A percentile compares a stretch with the other conserved stretches of the same genome.
These are phyloP conservation scores for Polyporus arcularius DNA, from an alignment of 768 basidiomycete species.

Conservation along the genomic window DNA sequence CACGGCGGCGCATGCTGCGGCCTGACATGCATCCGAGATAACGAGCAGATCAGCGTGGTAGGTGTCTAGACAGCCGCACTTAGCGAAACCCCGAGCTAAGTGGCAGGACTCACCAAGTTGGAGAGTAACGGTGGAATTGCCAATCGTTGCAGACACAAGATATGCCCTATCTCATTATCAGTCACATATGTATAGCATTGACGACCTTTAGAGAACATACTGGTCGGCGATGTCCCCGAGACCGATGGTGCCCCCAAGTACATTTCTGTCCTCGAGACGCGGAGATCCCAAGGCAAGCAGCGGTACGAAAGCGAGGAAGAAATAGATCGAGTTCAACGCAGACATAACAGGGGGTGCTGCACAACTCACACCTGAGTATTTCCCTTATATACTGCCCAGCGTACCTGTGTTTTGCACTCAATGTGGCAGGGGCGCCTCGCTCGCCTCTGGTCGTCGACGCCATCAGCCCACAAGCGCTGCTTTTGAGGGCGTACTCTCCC, in stretches of 20 bases:
- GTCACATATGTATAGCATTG: background rate
- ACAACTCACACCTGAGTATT: too few species aligned
- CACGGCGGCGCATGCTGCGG: conserved; percentile 36
- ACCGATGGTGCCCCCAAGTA: conserved; percentile 39
- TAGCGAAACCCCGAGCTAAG: too few species aligned
- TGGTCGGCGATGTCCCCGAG: conserved; percentile 67
- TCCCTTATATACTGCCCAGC: too few species aligned
- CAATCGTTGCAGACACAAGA: conserved; percentile 62
- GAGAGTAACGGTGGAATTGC: conserved; percentile 52
- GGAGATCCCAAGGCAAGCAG: background rate
- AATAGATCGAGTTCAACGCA: conserved; percentile 17
- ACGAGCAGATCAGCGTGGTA: conserved; percentile 83
- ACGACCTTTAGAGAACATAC: conserved; percentile 40
- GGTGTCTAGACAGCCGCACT: conserved; percentile 50
- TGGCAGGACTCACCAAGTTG: conserved; percentile 54
- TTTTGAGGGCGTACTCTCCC: background rate
- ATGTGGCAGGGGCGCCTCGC: background rate
- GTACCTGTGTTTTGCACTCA: background rate
- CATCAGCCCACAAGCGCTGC: background rate
- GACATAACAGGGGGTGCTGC: conserved; percentile 14
- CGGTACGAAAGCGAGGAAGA: background rate
- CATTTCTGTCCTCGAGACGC: conserved; percentile 5
- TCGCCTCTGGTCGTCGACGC: background rate
- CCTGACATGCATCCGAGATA: conserved; percentile 55
- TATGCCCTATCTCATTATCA: conserved; percentile 28